Evolutionary conservation across 2,329 filamentous ascomycete genomes (phyloP), one percentile per base, ranked within the genome.

Genomic region (Ophiostoma quercus): DNA sequence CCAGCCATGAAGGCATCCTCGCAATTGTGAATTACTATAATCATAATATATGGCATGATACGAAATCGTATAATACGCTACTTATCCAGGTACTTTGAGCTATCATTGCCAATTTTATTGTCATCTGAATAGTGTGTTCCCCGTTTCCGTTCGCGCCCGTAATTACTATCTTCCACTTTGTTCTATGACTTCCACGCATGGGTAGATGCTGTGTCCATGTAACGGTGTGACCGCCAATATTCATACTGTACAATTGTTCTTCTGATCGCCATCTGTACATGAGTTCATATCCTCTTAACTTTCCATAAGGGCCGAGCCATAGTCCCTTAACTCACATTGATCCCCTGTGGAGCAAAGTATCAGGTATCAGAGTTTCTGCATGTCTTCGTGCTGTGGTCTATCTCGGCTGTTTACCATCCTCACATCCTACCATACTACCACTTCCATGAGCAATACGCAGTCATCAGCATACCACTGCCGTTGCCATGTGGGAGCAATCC

Each of bases 111-210:
- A 39, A 8, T 39, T 39, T 39, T 39, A 39, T 39, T 37, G 37
- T 39, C 37, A 39, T 39, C 8, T 39, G 9, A 8, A 39, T 2
- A 39, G 37, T 14, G 22, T 11, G 47, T 22, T 29, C 25, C 29
- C 16, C 34, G 29, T 12, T 9, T 32, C 3, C 54, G 9, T 29
- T 16, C 51, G 25, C 25, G 25, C 12, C 32, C 62, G 19, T 37
- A 14, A 12, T n/a, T 19, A 5, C 9, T 19, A n/a, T n/a, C 62
- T 37, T 65, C 62, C 22, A 3, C 62, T n/a, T 34, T 37, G 16
- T 65, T 65, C 62, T 65, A 65, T 65, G 62, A 19, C 39, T 65
- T 65, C 62, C 19, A 65, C 62, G 19, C 62, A 65, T 65, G 62
- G 60, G 60, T 32, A 39, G 19, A 39, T 65, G 60, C 32, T 6